phyloP scores from a whole-genome alignment of 148 eudicot genomes.

The Camellia sinensis region DNA sequence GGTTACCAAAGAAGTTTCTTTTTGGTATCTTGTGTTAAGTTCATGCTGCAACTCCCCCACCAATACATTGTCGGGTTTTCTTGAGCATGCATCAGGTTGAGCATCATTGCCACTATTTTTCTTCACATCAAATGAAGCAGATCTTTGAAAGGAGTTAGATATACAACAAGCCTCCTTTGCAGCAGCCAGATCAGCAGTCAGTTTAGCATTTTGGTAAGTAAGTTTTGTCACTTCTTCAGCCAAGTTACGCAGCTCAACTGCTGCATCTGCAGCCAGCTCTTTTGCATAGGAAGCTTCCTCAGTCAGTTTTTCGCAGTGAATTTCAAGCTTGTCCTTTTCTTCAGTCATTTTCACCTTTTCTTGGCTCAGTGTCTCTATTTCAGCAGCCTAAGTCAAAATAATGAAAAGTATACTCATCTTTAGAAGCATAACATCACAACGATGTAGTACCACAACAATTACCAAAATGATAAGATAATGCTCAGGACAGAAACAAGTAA shows the following conservation, averaged over 20 bases:
- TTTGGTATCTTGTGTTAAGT: slow-evolving; percentile 45
- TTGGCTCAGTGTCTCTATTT: slow-evolving; percentile 56
- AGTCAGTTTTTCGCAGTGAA: slow-evolving; percentile 52
- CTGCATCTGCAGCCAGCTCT: slow-evolving; percentile 78
- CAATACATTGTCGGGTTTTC: slow-evolving; percentile 31
- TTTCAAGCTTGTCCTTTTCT: slow-evolving; percentile 52
- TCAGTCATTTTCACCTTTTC: slow-evolving; percentile 52
- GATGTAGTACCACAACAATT: neutral
- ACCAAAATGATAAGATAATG: neutral
- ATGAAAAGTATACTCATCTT: neutral
- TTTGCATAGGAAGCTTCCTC: slow-evolving; percentile 77
- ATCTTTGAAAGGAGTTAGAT: slow-evolving; percentile 28
- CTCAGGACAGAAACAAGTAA: neutral
- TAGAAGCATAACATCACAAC: neutral
- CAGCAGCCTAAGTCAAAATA: slow-evolving; percentile 38
- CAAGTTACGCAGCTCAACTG: slow-evolving; percentile 62
- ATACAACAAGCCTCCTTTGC: slow-evolving; percentile 21
- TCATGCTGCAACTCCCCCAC: slow-evolving; percentile 55
- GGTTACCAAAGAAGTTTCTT: slow-evolving; percentile 57
- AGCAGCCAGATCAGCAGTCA: slow-evolving; percentile 33
- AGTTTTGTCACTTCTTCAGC: slow-evolving; percentile 71
- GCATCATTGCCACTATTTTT: slow-evolving; percentile 23
- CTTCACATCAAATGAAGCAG: slow-evolving; percentile 29
- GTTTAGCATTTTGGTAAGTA: slow-evolving; percentile 61
- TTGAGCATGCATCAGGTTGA: slow-evolving; percentile 23